These are phyloP conservation scores for Trypanosoma caninum DNA, from an alignment of 208 protist species.

Conservation along the genomic window DNA sequence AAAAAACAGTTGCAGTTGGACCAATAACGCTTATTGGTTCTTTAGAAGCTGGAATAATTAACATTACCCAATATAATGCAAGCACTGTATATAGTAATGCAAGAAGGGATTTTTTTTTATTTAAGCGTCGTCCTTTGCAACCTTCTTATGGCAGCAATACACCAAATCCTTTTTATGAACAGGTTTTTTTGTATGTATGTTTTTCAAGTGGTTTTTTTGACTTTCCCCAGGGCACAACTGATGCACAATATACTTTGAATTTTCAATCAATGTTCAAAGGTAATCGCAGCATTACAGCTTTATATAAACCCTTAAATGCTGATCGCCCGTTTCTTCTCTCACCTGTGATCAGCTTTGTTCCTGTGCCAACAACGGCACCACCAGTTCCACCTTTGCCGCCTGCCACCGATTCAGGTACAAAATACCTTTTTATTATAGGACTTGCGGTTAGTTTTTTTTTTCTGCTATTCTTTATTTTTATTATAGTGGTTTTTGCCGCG, in stretches of 20 bases:
- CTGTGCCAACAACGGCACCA: background rate
- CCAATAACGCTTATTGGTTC: conserved; percentile 22
- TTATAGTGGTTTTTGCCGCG: background rate
- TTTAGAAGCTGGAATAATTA: conserved; percentile 13
- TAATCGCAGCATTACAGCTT: conserved; percentile 9
- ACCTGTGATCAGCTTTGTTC: conserved; percentile 25
- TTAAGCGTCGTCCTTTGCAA: background rate
- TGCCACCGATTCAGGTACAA: background rate
- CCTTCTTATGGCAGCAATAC: conserved; percentile 7
- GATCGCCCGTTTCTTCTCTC: conserved; percentile 26
- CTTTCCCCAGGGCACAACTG: conserved; percentile 9
- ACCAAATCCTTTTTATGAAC: conserved; percentile 23
- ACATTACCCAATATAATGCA: background rate
- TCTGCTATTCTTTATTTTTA: background rate
- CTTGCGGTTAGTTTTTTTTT: background rate
- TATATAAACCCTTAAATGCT: conserved; percentile 23
- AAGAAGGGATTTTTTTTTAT: no score
- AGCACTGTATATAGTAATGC: background rate
- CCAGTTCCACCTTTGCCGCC: background rate
- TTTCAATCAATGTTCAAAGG: background rate
- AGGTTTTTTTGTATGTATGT: conserved; percentile 34
- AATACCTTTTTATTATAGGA: background rate
- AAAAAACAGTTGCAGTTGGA: conserved; percentile 16
- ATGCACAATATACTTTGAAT: background rate
- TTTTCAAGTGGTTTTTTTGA: conserved; percentile 21